These are phyloP conservation scores for Picea glauca DNA, from an alignment of 75 land plant species.

Conservation along the genomic window DNA sequence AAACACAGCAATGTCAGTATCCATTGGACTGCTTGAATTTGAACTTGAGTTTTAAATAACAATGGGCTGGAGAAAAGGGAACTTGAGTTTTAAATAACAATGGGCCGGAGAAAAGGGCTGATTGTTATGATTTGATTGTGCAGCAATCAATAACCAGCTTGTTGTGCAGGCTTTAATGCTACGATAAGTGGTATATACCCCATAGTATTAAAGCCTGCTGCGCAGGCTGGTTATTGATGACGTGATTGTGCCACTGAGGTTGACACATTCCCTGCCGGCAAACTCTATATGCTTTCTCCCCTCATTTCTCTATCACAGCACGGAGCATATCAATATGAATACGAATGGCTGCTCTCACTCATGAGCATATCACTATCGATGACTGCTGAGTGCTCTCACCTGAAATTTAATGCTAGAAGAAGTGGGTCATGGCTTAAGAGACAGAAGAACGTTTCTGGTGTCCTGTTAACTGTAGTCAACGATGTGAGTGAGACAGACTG, in stretches of 20 bases:
- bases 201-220: too few species aligned
- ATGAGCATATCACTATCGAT: too few species aligned
- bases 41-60: background rate
- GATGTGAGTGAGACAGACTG: constrained; percentile 8
- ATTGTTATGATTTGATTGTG: background rate
- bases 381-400: background rate
- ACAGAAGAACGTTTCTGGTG: constrained; percentile 10
- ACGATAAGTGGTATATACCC: too few species aligned
- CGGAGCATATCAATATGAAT: background rate
- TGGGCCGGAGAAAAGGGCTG: background rate
- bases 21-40: background rate
- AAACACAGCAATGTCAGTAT: too few species aligned
- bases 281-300: background rate
- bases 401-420: constrained; percentile 6
- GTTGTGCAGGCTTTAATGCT: too few species aligned
- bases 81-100: background rate
- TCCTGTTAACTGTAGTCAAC: constrained; percentile 10
- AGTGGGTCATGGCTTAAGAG: constrained; percentile 9
- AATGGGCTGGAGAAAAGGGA: background rate
- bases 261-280: background rate
- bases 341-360: background rate
- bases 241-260: background rate
- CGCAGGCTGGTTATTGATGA: too few species aligned
- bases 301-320: background rate
- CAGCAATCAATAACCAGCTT: too few species aligned